Conservation (phyloP, 805 yeast genomes). For the Candida germanica region DNA sequence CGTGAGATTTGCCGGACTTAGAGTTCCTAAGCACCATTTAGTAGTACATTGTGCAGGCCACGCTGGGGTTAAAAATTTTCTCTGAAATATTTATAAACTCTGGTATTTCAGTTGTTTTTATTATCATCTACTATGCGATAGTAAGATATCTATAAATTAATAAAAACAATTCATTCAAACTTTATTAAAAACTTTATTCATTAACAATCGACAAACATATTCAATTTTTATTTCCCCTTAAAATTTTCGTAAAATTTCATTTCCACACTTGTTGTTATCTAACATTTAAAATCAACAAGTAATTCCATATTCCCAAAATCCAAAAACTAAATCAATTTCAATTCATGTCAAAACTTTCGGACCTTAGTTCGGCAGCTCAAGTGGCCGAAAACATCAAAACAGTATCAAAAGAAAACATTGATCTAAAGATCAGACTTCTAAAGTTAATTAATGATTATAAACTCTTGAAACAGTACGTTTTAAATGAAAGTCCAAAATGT, state of each 20-base stretch:
- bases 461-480: conserved; percentile 28
- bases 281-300: too few relatives aligned
- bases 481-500: conserved; percentile 1
- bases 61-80: conserved; percentile 7
- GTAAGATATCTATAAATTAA: not conserved
- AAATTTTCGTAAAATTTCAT: not conserved
- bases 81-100: not conserved
- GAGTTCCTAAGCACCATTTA: conserved; percentile 2
- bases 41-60: conserved; percentile 5
- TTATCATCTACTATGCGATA: not conserved
- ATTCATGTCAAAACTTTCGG: conserved; percentile 1
- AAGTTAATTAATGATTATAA: conserved; percentile 41
- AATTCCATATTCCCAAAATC: too few relatives aligned
- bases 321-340: too few relatives aligned
- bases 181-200: too few relatives aligned
- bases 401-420: conserved; percentile 32
- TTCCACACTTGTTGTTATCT: too few relatives aligned
- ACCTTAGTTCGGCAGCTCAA: not conserved
- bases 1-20: conserved; percentile 11
- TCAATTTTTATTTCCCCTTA: not conserved
- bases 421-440: conserved; percentile 32
- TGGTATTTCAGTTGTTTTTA: not conserved
- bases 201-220: not conserved
- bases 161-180: not conserved
- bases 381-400: conserved; percentile 8